Percentiles rank a stretch among this genome's conserved stretches.
These are phyloP conservation scores for Colletotrichum sojae DNA, from an alignment of 2,329 filamentous ascomycete species.

Conservation along the genomic window DNA sequence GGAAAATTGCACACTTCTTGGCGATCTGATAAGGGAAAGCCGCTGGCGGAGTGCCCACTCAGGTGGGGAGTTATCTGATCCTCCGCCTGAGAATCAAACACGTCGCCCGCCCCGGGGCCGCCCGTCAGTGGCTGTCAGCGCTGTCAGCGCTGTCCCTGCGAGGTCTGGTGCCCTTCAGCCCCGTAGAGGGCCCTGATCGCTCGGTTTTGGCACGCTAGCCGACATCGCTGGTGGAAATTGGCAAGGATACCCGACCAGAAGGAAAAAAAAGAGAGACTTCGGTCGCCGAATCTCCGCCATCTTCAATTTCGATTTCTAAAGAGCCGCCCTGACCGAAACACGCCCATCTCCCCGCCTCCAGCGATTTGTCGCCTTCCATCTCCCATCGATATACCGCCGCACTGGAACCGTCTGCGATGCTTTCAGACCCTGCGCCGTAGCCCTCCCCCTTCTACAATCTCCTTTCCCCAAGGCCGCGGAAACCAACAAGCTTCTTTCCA, in stretches of 20 bases:
- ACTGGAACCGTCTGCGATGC: slow-evolving; percentile 14
- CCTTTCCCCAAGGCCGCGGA: too few relatives aligned
- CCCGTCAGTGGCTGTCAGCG: slow-evolving; percentile 10
- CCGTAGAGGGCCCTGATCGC: neutral
- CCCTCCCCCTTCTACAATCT: neutral
- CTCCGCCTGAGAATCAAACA: slow-evolving; percentile 21
- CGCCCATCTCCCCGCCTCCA: slow-evolving; percentile 5
- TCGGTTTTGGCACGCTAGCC: slow-evolving; percentile 21
- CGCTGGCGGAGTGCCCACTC: neutral
- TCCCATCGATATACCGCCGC: slow-evolving; percentile 4
- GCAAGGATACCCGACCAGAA: neutral
- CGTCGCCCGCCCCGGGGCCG: slow-evolving; percentile 7
- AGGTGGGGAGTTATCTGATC: slow-evolving; percentile 22
- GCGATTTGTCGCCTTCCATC: neutral
- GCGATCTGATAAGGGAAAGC: slow-evolving; percentile 40
- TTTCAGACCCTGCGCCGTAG: neutral
- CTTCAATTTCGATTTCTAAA: neutral
- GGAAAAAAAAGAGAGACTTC: neutral
- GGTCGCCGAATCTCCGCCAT: slow-evolving; percentile 5
- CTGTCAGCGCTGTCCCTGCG: neutral
- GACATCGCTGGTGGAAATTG: slow-evolving; percentile 7
- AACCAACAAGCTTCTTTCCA: neutral
- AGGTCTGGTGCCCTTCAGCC: neutral
- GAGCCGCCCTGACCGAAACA: slow-evolving; percentile 16
- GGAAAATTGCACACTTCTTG: slow-evolving; percentile 29